Evolutionary conservation across 768 basidiomycete genomes (phyloP).

Genomic region (Paxillus involutus): DNA sequence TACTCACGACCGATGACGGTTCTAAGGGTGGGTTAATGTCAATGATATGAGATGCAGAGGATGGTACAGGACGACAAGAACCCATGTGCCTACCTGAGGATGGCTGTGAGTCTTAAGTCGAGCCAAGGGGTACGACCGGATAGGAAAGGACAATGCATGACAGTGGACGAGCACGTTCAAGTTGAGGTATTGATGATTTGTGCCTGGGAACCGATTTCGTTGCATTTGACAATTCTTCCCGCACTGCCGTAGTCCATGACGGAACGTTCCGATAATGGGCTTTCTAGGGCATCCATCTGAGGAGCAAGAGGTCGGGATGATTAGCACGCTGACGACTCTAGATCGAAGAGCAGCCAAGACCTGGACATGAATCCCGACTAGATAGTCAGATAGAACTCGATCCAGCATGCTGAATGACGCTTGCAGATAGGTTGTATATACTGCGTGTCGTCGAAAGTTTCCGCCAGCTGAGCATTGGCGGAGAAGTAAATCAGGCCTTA

Average conservation of each 20-base stretch:
- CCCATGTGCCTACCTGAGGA: background rate
- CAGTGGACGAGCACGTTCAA: background rate
- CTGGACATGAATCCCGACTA: too few relatives aligned
- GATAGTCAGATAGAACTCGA: too few relatives aligned
- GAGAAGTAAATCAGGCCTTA: too few relatives aligned
- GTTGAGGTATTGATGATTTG: too few relatives aligned
- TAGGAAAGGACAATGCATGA: background rate
- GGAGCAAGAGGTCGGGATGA: too few relatives aligned
- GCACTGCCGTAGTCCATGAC: conserved; percentile 54
- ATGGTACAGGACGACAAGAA: background rate
- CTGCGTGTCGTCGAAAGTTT: too few relatives aligned
- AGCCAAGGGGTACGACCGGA: background rate
- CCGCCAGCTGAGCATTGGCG: too few relatives aligned
- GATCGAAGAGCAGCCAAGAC: too few relatives aligned
- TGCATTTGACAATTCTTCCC: conserved; percentile 47
- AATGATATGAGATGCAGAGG: background rate
- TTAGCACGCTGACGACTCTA: too few relatives aligned
- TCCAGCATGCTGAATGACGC: too few relatives aligned
- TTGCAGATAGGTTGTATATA: too few relatives aligned
- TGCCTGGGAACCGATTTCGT: conserved; percentile 59
- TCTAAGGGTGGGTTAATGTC: background rate
- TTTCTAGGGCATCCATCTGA: conserved; percentile 71
- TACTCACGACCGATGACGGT: too few relatives aligned
- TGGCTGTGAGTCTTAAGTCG: background rate
- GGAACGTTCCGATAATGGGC: conserved; percentile 38